A percentile compares a stretch with the other conserved stretches of the same genome.
phyloP scores from a whole-genome alignment of 2,329 filamentous ascomycete species.

The Pyrenophora seminiperda region DNA sequence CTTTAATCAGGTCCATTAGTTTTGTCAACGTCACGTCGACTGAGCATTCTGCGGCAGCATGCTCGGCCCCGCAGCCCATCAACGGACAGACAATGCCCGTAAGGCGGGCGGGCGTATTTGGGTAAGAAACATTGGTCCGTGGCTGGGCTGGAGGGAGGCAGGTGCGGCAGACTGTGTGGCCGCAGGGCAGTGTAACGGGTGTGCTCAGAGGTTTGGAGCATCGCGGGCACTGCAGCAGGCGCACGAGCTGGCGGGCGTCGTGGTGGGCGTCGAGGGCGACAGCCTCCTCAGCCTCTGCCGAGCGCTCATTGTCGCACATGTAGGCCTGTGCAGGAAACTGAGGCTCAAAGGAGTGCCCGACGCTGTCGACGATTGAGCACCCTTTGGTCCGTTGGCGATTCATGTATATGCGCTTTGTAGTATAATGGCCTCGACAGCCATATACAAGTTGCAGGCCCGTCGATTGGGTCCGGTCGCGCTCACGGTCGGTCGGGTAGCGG shows the following conservation, averaged over 20 bases:
- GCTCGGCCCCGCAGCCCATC: slow-evolving; percentile 67
- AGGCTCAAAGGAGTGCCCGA: slow-evolving; percentile 41
- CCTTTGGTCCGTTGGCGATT: slow-evolving; percentile 43
- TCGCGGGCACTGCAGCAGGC: slow-evolving; percentile 75
- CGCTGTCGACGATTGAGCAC: slow-evolving; percentile 40
- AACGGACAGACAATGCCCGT: slow-evolving; percentile 79
- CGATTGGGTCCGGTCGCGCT: slow-evolving; percentile 7
- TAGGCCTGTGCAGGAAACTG: slow-evolving; percentile 41
- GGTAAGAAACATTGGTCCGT: slow-evolving; percentile 77
- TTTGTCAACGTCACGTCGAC: slow-evolving; percentile 78
- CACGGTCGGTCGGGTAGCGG: slow-evolving; percentile 8
- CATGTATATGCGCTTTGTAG: slow-evolving; percentile 38
- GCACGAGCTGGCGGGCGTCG: slow-evolving; percentile 68
- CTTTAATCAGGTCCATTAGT: slow-evolving; percentile 60
- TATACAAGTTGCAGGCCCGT: slow-evolving; percentile 21
- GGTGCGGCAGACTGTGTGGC: slow-evolving; percentile 73
- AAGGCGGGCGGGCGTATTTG: slow-evolving; percentile 67
- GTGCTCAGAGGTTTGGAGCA: slow-evolving; percentile 71
- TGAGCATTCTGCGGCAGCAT: slow-evolving; percentile 76
- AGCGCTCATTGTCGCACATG: slow-evolving; percentile 50
- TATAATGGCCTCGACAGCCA: slow-evolving; percentile 27
- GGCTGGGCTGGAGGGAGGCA: slow-evolving; percentile 73
- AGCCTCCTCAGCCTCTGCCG: slow-evolving; percentile 41
- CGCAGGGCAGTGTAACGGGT: slow-evolving; percentile 81
- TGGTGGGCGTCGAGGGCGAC: slow-evolving; percentile 55